Conservation (phyloP, 257 asterid genomes). For the Leonotis leonurus region DNA sequence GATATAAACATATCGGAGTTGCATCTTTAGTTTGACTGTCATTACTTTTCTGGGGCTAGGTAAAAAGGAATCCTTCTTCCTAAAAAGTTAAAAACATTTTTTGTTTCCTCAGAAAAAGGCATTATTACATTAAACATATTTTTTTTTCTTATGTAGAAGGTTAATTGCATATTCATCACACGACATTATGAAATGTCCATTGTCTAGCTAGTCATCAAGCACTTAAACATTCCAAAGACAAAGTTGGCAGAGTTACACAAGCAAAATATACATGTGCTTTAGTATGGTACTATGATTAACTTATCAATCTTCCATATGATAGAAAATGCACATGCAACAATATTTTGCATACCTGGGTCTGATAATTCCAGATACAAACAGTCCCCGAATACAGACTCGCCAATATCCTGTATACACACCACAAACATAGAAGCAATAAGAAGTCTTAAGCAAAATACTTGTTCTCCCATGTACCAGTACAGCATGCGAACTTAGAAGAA, state of each 20-base stretch:
- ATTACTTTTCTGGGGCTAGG: background rate
- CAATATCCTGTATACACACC: constrained; percentile 53
- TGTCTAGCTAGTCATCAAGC: constrained; percentile 3
- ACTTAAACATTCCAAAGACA: background rate
- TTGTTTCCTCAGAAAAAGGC: background rate
- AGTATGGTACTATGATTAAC: constrained; percentile 1
- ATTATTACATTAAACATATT: background rate
- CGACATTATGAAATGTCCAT: background rate
- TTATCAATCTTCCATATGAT: background rate
- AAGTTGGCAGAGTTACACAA: background rate
- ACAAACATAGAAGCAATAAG: constrained; percentile 14
- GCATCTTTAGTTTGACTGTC: background rate
- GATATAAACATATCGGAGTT: background rate
- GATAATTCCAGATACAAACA: constrained; percentile 89
- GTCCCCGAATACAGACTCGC: constrained; percentile 91
- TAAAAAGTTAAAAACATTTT: background rate
- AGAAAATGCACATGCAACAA: constrained; percentile 3
- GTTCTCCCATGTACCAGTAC: background rate
- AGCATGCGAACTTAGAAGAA: constrained; percentile 1
- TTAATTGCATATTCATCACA: constrained; percentile 7
- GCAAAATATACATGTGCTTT: constrained; percentile 1
- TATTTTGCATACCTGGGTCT: constrained; percentile 62
- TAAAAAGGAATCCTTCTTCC: background rate
- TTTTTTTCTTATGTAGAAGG: background rate
- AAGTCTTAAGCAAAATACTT: background rate